Evolutionary conservation across 108 stramenopile species (phyloP).

Genomic region (Asterionellopsis glacialis): DNA sequence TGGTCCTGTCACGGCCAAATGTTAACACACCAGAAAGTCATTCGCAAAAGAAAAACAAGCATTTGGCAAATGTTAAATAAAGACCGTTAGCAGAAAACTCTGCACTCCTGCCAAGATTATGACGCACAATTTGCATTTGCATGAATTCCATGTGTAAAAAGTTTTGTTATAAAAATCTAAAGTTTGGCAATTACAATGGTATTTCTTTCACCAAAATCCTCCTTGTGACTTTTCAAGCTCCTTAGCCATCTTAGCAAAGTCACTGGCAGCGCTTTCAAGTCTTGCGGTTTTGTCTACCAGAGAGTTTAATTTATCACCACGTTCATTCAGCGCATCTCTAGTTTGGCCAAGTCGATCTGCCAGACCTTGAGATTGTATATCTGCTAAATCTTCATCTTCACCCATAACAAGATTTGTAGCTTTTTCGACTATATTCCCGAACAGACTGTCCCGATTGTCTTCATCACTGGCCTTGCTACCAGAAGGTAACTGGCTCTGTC

Average conservation of each 20-base stretch:
- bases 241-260: constrained; percentile 85
- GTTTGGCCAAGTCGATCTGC: constrained; percentile 36
- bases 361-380: constrained; percentile 21
- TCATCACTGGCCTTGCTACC: not conserved
- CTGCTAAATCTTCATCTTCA: constrained; percentile 27
- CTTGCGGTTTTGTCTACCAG: constrained; percentile 72
- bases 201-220: constrained; percentile 32
- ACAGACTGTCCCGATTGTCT: constrained; percentile 43
- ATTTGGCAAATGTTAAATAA: too few species aligned
- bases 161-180: too few species aligned
- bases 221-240: constrained; percentile 55
- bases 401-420: constrained; percentile 32
- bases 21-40: too few species aligned
- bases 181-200: not conserved
- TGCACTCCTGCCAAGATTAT: too few species aligned
- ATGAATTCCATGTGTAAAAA: too few species aligned
- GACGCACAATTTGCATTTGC: too few species aligned
- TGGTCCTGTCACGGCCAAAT: too few species aligned
- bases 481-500: not conserved
- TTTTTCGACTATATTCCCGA: constrained; percentile 38
- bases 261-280: constrained; percentile 59
- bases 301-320: constrained; percentile 64
- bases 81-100: too few species aligned
- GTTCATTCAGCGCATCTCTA: constrained; percentile 62
- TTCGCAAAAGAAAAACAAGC: too few species aligned